Evolutionary conservation across 352 stramenopile genomes (phyloP), one percentile per base, ranked within the genome.

Genomic region (Saprolegnia parasitica): DNA sequence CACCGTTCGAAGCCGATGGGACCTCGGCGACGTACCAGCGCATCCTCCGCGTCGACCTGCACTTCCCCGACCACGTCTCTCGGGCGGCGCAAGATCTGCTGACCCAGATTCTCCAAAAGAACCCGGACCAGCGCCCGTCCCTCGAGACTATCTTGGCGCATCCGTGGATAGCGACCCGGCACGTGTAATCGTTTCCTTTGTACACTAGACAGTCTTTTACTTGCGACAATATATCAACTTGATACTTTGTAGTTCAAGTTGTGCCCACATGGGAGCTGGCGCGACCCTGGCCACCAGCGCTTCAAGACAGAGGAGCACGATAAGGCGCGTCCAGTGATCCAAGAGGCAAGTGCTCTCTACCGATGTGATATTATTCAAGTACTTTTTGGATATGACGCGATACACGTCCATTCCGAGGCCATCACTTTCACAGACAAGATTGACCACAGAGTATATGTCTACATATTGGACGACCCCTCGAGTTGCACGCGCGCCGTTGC

Each of bases 1-100:
- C 98, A 56, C 98, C 98, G 5, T 99, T 99, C 77, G 97, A 99
- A 75, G 96, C 96, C 1, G 93, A 98, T 56, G 93, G 86, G 64
- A 92, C 98, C 74, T 82, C 81, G 11, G 92, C 95, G 45, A 99
- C 97, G 21, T 99, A 99, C 75, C 83, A 96, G 70, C 84, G 96
- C 54, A 99, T 99, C 73, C 87, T 86, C 8, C 89, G 87, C 24
- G 91, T 99, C 15, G 96, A 99, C 73, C 80, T 99, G 54, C 81
- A 90, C 72, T 99, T 98, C 81, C 97, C 97, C 4, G 74, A 73
- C 23, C 81, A 96, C 67, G 84, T 99, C 26, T 95, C 91, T 4
- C 72, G 87, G 1, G 87, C 97, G 67, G 97, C 97, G n/a, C 88
- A 90, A 66, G 96, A 99, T 76, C 58, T 95, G 40, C 78, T 99